These are phyloP conservation scores for Chlamydomonas incerta DNA, from an alignment of 139 green algal species.

Conservation along the genomic window DNA sequence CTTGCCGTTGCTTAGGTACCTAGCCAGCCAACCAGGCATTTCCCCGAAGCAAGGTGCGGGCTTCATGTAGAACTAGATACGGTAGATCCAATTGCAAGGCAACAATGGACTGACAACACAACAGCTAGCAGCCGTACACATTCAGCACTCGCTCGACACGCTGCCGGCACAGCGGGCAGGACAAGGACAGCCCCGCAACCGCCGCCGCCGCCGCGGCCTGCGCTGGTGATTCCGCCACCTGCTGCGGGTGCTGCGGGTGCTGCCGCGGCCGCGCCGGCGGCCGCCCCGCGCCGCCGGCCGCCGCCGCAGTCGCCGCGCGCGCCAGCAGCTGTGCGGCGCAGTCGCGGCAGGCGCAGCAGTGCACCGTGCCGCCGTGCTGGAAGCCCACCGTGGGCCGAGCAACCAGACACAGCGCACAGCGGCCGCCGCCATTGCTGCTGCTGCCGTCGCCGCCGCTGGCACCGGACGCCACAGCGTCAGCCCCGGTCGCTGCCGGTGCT, in stretches of 20 bases:
- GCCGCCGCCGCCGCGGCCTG: too few species aligned
- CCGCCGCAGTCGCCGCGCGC: neutral
- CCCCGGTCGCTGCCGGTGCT: too few species aligned
- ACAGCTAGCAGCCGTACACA: neutral
- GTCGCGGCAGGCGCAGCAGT: slow-evolving; percentile 20
- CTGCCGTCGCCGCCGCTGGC: neutral
- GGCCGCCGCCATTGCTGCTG: neutral
- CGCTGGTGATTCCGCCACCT: neutral
- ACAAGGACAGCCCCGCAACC: neutral
- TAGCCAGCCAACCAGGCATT: too few species aligned
- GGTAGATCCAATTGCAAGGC: too few species aligned
- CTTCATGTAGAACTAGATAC: too few species aligned
- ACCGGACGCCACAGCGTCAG: too few species aligned
- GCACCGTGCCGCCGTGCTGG: slow-evolving; percentile 1
- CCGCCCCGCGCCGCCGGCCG: neutral
- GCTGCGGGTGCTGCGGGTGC: neutral
- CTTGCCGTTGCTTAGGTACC: too few species aligned
- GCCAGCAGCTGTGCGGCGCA: slow-evolving; percentile 7
- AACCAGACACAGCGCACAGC: slow-evolving; percentile 1
- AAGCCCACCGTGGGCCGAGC: slow-evolving; percentile 2
- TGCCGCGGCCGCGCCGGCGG: neutral
- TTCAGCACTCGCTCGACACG: slow-evolving; percentile 7
- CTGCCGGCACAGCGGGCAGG: slow-evolving; percentile 26
- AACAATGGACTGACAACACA: too few species aligned
- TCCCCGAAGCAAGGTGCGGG: too few species aligned